Evolutionary conservation across 345 rosid genomes (phyloP).

Genomic region (Eucalyptus brandiana): DNA sequence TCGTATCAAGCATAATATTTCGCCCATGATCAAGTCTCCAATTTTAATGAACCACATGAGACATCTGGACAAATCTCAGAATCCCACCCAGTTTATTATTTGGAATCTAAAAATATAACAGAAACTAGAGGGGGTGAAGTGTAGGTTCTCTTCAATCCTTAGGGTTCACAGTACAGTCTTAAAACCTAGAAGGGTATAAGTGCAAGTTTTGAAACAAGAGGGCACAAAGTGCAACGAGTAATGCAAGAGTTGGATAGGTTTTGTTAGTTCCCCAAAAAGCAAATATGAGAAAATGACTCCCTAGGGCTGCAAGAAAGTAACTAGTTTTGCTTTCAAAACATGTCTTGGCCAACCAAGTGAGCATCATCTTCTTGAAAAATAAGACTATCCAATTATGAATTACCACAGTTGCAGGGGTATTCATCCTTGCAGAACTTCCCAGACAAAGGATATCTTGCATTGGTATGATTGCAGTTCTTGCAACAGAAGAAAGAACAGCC

Average conservation of each 20-base stretch:
- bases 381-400: not conserved
- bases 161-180: not conserved
- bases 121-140: not conserved
- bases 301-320: not conserved
- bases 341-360: not conserved
- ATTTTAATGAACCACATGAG: not conserved
- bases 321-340: not conserved
- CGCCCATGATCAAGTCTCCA: not conserved
- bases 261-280: not conserved
- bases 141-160: not conserved
- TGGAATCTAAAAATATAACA: not conserved
- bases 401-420: slow-evolving; percentile 86
- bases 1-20: not conserved
- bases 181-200: not conserved
- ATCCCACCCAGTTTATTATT: not conserved
- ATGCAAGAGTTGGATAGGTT: not conserved
- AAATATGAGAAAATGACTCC: not conserved
- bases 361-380: not conserved
- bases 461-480: slow-evolving; percentile 68
- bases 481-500: slow-evolving; percentile 59
- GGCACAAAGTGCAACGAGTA: not conserved
- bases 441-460: slow-evolving; percentile 89
- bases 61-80: not conserved
- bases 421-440: slow-evolving; percentile 81
- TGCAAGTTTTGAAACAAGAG: not conserved